Conservation (phyloP, 2,329 filamentous ascomycete genomes). For the Parasarocladium wereldwijsianum region DNA sequence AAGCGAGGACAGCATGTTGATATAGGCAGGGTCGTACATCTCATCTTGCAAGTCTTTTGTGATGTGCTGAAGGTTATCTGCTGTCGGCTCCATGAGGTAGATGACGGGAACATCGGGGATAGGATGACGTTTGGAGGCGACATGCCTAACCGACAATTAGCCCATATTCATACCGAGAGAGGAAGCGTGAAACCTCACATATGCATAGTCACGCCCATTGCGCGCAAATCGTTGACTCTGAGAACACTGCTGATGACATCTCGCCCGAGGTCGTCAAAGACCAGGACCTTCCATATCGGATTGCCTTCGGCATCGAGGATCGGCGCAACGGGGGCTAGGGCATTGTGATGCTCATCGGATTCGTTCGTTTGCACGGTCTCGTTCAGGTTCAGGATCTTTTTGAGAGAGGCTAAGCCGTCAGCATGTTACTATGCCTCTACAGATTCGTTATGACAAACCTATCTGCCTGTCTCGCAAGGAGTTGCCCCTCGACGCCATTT, state of each 20-base stretch:
- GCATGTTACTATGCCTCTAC: not conserved
- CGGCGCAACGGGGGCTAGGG: constrained; percentile 54
- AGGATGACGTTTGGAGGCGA: constrained; percentile 66
- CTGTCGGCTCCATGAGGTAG: constrained; percentile 84
- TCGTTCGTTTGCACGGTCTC: constrained; percentile 47
- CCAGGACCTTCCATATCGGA: constrained; percentile 93
- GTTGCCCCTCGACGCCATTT: constrained; percentile 31
- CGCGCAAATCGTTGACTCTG: constrained; percentile 79
- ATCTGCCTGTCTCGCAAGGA: constrained; percentile 37
- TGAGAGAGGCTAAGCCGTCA: constrained; percentile 57
- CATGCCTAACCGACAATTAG: constrained; percentile 42
- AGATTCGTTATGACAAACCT: constrained; percentile 17
- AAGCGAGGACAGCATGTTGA: constrained; percentile 94
- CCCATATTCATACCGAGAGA: constrained; percentile 4
- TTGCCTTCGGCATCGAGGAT: constrained; percentile 78
- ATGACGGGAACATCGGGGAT: constrained; percentile 95
- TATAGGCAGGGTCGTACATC: constrained; percentile 83
- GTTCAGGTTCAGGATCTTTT: constrained; percentile 93
- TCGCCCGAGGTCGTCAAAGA: constrained; percentile 81
- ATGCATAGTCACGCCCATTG: constrained; percentile 94
- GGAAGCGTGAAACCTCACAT: constrained; percentile 44
- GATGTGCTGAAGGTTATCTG: constrained; percentile 67
- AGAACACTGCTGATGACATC: constrained; percentile 96
- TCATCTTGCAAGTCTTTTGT: constrained; percentile 74
- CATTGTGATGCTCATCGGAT: constrained; percentile 49